These are phyloP conservation scores for Verticillium zaregamsianum DNA, from an alignment of 2,329 filamentous ascomycete genomes.

Conservation along the genomic window DNA sequence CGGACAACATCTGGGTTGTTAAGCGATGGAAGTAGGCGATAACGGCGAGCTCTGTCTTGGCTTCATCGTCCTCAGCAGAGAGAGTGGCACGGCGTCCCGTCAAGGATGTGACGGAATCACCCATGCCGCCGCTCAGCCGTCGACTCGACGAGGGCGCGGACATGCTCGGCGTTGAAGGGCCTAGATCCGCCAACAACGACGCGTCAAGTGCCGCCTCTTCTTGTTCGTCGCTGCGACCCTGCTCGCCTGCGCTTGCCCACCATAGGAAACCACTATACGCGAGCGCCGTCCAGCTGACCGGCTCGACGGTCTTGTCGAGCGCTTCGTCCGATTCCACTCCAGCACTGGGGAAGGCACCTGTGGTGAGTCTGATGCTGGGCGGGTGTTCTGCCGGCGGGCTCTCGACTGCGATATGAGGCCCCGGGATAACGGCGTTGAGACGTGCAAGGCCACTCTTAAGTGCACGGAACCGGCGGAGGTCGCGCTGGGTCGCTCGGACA, in stretches of 20 bases:
- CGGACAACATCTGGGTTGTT: slow-evolving; percentile 60
- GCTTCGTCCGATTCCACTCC: slow-evolving; percentile 39
- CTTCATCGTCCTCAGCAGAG: slow-evolving; percentile 32
- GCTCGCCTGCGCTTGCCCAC: slow-evolving; percentile 83
- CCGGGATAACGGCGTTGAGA: slow-evolving; percentile 23
- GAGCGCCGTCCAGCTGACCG: slow-evolving; percentile 65
- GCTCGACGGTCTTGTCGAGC: slow-evolving; percentile 56
- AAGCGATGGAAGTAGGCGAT: slow-evolving; percentile 80
- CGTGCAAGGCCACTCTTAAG: slow-evolving; percentile 61
- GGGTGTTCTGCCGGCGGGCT: neutral
- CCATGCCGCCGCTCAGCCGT: slow-evolving; percentile 18
- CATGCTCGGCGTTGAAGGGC: slow-evolving; percentile 14
- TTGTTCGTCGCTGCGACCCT: slow-evolving; percentile 55
- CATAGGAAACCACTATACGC: slow-evolving; percentile 84
- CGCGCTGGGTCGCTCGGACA: slow-evolving; percentile 84
- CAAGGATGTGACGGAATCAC: slow-evolving; percentile 42
- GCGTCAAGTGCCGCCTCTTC: slow-evolving; percentile 54
- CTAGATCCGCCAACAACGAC: slow-evolving; percentile 50
- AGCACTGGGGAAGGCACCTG: slow-evolving; percentile 8
- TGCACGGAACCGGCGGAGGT: slow-evolving; percentile 73
- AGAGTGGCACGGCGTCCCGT: slow-evolving; percentile 26
- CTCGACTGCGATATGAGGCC: neutral
- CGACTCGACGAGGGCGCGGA: slow-evolving; percentile 4
- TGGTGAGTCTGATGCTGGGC: slow-evolving; percentile 11
- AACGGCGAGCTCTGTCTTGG: slow-evolving; percentile 61